Conservation (phyloP, 148 eudicot genomes). For the Cornus suecica region DNA sequence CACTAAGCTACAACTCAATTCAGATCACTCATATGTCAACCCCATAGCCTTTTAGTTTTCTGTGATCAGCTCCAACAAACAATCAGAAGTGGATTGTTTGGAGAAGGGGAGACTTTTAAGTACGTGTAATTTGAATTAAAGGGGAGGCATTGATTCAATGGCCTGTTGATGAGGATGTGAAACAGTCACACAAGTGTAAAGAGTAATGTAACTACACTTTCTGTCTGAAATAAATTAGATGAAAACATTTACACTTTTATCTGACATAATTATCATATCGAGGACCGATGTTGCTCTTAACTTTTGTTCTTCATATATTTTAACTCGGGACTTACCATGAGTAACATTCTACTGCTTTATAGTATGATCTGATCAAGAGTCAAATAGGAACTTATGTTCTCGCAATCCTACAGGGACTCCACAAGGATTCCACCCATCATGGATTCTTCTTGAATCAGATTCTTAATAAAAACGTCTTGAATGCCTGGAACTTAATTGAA, state of each 20-base stretch:
- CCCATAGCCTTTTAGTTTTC: not conserved
- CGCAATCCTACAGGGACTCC: too few relatives aligned
- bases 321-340: too few relatives aligned
- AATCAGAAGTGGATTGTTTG: not conserved
- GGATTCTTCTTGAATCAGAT: too few relatives aligned
- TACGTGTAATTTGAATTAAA: not conserved
- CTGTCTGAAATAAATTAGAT: not conserved
- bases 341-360: too few relatives aligned
- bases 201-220: not conserved
- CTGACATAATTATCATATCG: too few relatives aligned
- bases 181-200: too few relatives aligned
- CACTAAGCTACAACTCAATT: not conserved
- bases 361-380: too few relatives aligned
- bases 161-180: not conserved
- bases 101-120: conserved; percentile 4
- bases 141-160: not conserved
- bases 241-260: too few relatives aligned
- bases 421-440: too few relatives aligned
- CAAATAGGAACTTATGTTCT: too few relatives aligned
- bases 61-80: not conserved
- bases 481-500: not conserved
- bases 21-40: not conserved
- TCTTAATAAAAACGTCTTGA: not conserved
- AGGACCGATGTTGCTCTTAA: too few relatives aligned
- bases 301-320: too few relatives aligned